Base-by-base conservation (phyloP, 192 early-diverging fungal species). In the Dissophora globulifera region DNA sequence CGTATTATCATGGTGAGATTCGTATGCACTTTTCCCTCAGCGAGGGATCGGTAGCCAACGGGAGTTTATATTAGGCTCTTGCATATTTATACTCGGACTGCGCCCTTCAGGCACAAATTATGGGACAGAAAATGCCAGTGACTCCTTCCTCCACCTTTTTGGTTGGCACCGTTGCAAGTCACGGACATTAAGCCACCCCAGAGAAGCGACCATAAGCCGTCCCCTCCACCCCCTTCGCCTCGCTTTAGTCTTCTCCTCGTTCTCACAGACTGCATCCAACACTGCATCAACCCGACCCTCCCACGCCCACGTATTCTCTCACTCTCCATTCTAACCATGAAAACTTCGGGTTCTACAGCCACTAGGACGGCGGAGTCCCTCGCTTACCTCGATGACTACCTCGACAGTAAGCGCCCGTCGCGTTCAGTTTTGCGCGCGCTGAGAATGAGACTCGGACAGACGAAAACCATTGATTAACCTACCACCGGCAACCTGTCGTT, bases 341-440 rank as follows among this genome's bases (percentile, higher is more conserved):
- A 76, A 12, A 9, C 58, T 13, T 67, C 72, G 43, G 63, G 53
- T 20, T 60, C 78, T 25, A 50, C 61, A 25, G 41, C 67, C 15
- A 48, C 69, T 13, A 81, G 79, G 50, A 65, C 81, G 1, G 63
- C 78, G 53, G 82, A 87, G 42, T 79, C 81, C 23, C 55, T 88
- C 23, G 81, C 88, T 25, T 90, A 93, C 59, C 82, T 93, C 11
- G 91, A 98, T 71, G 96, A 98, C 61, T 98, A 98, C 69, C 80
- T 98, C 13, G 96, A 98, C 81, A 95, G 91, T 93, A 79, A 64
- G 79, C 65, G 25, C 41, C 1, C 30, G 19, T 16, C n/a, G n/a
- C n/a, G n/a, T n/a, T n/a, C n/a, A n/a, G n/a, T n/a, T n/a, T n/a
- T n/a, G n/a, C n/a, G n/a, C n/a, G n/a, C n/a, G n/a, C n/a, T n/a